A percentile compares a stretch with the other conserved stretches of the same genome.
phyloP scores from a whole-genome alignment of 176 grass and related monocot species.

The Hsuehochloa calcarea region DNA sequence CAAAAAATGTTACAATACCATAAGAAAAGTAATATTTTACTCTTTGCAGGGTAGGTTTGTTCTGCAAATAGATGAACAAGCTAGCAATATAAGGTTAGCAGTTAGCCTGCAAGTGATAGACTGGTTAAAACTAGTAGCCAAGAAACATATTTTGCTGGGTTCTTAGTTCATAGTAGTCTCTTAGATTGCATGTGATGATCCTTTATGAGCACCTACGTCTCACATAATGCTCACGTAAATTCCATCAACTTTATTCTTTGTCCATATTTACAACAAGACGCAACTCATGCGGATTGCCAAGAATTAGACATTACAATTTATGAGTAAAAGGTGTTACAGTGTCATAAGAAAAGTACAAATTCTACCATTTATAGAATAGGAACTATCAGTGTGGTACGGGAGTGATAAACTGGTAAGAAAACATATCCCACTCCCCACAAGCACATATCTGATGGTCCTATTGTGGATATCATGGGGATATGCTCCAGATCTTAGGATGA shows the following conservation, averaged over 20 bases:
- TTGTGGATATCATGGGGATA: no score
- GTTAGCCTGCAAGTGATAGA: neutral
- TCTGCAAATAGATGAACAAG: neutral
- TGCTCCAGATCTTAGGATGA: no score
- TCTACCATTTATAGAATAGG: neutral
- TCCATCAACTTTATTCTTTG: conserved; percentile 33
- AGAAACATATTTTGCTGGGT: neutral
- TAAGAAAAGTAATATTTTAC: conserved; percentile 4
- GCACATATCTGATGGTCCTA: neutral
- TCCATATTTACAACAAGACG: conserved; percentile 40
- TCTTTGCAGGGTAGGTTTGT: neutral
- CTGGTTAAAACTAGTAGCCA: neutral
- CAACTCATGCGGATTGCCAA: conserved; percentile 32
- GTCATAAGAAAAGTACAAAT: neutral
- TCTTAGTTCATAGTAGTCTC: neutral
- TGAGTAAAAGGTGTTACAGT: neutral
- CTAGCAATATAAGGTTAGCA: neutral
- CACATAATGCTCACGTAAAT: conserved; percentile 17
- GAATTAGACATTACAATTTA: conserved; percentile 27
- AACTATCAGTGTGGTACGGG: neutral
- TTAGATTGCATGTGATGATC: conserved; percentile 16
- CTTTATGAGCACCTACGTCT: conserved; percentile 27
- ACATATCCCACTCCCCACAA: neutral
- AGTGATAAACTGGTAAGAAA: neutral
- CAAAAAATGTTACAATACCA: neutral